Evolutionary conservation across 352 stramenopile species (phyloP), one percentile per base, ranked within the genome.

Genomic region (Pythium folliculosum): DNA sequence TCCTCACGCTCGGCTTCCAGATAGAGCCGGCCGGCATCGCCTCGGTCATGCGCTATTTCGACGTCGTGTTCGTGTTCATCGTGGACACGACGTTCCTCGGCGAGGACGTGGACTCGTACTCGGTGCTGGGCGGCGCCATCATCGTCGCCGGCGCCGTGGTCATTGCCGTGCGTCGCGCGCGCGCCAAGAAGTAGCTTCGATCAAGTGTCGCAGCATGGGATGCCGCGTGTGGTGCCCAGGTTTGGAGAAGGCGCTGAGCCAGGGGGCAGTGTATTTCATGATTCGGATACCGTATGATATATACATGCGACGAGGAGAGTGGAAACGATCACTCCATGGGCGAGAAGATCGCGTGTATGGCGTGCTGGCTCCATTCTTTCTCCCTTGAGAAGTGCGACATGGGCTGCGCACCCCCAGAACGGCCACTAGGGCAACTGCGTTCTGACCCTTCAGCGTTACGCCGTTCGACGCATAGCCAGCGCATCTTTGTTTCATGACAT

Each of bases 41-140:
- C 2, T 89, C 81, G 2, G 80, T 88, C 67, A 88, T 91, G 80
- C 73, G 76, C 30, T 89, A 90, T 61, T 84, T 89, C 48, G 78
- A 91, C 75, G 76, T 91, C 35, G 67, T 91, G 0, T 91, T 89
- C 53, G 81, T 91, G 45, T 78, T 91, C 56, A 60, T 81, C 10
- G 65, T 79, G 53, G 83, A 89, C 58, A 77, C 63, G 14, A 65
- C 69, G 25, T 70, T 90, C 7, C 70, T 91, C 0, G 75, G 77
- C 17, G 81, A 90, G 47, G 30, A 75, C 21, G 78, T 91, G 12
- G 84, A 85, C 55, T 27, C 63, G 37, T 89, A 75, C 73, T 91
- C 81, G 57, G 73, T 92, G 32, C 21, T 90, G 21, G 82, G 84
- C 2, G 81, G 72, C 2, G 25, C 70, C 0, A 82, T 91, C 22